phyloP scores from a whole-genome alignment of 208 protist species.

The Leishmania gerbilli region DNA sequence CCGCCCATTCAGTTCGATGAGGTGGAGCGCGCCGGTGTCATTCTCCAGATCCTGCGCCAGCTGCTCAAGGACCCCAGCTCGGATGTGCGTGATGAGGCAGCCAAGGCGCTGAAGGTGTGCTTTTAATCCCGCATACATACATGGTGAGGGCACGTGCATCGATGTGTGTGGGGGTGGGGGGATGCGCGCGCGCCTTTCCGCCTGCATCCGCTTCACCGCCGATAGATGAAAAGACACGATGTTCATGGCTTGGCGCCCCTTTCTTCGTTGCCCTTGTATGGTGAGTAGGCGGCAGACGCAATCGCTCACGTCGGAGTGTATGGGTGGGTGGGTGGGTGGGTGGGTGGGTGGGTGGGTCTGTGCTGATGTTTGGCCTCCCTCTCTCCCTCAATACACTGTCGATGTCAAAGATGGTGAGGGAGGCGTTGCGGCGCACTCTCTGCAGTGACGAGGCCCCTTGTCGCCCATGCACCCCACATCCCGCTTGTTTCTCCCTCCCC shows the following conservation, averaged over 20 bases:
- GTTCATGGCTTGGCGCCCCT: not conserved
- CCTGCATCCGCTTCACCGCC: not conserved
- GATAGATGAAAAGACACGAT: not conserved
- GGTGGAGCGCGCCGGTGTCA: conserved; percentile 71
- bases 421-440: not conserved
- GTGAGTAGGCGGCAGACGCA: not conserved
- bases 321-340: not conserved
- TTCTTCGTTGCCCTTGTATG: not conserved
- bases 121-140: conserved; percentile 34
- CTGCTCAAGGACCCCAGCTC: conserved; percentile 70
- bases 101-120: conserved; percentile 73
- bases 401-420: no score
- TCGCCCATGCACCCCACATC: not conserved
- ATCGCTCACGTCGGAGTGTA: not conserved
- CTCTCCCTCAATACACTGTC: no score
- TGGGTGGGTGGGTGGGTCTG: not conserved
- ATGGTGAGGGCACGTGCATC: not conserved
- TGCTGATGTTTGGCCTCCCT: not conserved
- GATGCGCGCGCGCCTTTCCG: not conserved
- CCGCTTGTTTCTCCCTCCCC: not conserved
- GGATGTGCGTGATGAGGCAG: conserved; percentile 81
- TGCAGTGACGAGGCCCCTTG: not conserved
- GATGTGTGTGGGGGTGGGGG: not conserved
- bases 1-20: conserved; percentile 47
- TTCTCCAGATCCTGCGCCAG: conserved; percentile 65